phyloP scores from a whole-genome alignment of 805 yeast species.

The Candida loeiensis region DNA sequence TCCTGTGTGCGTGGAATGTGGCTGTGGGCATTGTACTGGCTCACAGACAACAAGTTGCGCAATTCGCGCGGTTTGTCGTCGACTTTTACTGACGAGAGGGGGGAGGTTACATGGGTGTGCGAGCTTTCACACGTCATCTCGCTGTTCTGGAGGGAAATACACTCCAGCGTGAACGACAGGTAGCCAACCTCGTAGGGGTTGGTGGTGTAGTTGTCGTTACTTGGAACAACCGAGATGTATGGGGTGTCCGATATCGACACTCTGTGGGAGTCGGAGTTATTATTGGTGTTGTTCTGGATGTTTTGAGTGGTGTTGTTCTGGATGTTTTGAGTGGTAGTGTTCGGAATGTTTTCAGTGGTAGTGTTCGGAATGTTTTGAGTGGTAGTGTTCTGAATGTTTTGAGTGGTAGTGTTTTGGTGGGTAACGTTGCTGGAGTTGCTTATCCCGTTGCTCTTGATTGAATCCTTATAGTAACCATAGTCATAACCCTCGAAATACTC shows the following conservation, averaged over 20 bases:
- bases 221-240: neutral
- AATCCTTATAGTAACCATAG: no score
- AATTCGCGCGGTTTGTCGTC: slow-evolving; percentile 3
- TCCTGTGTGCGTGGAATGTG: neutral
- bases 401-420: no score
- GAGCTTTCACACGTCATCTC: slow-evolving; percentile 29
- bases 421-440: no score
- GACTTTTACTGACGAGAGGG: slow-evolving; percentile 1
- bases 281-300: neutral
- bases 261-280: neutral
- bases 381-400: no score
- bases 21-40: slow-evolving; percentile 2
- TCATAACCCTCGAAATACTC: neutral
- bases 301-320: neutral
- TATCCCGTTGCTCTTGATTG: neutral
- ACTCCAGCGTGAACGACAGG: slow-evolving; percentile 33
- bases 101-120: slow-evolving; percentile 1
- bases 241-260: neutral
- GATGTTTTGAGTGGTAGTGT: no score
- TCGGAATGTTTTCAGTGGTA: no score
- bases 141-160: slow-evolving; percentile 35
- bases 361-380: no score
- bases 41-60: slow-evolving; percentile 4
- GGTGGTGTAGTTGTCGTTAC: slow-evolving; percentile 3
- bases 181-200: slow-evolving; percentile 17